These are phyloP conservation scores for Didymosphaeria variabile DNA, from an alignment of 2,329 filamentous ascomycete species.

Conservation along the genomic window DNA sequence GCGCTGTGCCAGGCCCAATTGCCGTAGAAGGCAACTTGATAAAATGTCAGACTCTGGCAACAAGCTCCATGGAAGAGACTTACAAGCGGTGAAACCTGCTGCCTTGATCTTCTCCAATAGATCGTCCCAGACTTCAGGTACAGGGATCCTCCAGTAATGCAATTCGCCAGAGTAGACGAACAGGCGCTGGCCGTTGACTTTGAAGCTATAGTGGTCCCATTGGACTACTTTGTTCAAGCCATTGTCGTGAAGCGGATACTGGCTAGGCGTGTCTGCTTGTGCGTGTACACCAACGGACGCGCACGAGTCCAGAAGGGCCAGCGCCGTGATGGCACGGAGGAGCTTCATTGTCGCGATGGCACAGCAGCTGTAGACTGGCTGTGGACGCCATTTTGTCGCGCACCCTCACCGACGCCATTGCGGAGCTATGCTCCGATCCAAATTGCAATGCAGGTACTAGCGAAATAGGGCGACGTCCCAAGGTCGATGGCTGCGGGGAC, in stretches of 20 bases:
- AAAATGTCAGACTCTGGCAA: not conserved
- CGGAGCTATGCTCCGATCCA: constrained; percentile 6
- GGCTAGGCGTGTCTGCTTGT: constrained; percentile 33
- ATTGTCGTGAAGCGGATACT: constrained; percentile 61
- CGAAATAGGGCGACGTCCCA: constrained; percentile 5
- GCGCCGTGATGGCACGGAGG: constrained; percentile 11
- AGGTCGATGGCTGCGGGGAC: constrained; percentile 14
- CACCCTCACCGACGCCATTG: not conserved
- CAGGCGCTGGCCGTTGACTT: constrained; percentile 60
- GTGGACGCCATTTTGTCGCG: constrained; percentile 8
- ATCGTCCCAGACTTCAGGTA: constrained; percentile 61
- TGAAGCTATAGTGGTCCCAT: constrained; percentile 65
- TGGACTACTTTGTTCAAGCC: constrained; percentile 59
- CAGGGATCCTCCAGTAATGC: constrained; percentile 62
- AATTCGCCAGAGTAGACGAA: constrained; percentile 65
- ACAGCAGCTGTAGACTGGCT: not conserved
- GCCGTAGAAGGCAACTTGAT: constrained; percentile 54
- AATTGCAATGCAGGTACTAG: constrained; percentile 16
- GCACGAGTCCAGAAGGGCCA: constrained; percentile 29
- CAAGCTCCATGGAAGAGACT: not conserved
- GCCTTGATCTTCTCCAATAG: constrained; percentile 63
- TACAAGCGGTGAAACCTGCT: constrained; percentile 57
- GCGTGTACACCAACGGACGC: constrained; percentile 29
- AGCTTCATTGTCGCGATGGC: constrained; percentile 10
- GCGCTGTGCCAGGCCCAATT: constrained; percentile 61